Evolutionary conservation across 169 alveolate species (phyloP).

Genomic region (Pseudocohnilembus persalinus): DNA sequence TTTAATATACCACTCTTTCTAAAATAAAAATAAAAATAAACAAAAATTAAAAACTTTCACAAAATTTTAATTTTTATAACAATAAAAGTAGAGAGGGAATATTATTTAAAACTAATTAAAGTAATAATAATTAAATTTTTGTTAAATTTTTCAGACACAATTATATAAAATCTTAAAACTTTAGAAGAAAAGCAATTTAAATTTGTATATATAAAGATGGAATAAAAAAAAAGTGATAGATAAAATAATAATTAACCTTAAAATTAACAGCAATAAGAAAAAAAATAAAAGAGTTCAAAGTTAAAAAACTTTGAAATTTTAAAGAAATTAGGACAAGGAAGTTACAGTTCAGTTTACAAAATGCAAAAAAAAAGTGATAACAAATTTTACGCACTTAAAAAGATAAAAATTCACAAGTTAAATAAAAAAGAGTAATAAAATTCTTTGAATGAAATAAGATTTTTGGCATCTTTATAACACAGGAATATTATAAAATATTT

Average conservation of each 20-base stretch:
- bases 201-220: no score
- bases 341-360: constrained; percentile 49
- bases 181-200: background rate
- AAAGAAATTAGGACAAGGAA: constrained; percentile 36
- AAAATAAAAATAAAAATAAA: no score
- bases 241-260: no score
- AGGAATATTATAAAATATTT: constrained; percentile 52
- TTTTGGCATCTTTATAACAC: constrained; percentile 59
- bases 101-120: no score
- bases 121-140: no score
- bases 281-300: background rate
- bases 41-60: no score
- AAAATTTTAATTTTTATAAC: no score
- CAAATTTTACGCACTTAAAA: constrained; percentile 55
- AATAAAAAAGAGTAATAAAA: constrained; percentile 58
- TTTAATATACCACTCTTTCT: no score
- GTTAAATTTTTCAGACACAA: background rate
- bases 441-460: constrained; percentile 63
- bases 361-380: constrained; percentile 36
- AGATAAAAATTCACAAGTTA: constrained; percentile 49
- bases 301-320: background rate
- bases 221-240: background rate
- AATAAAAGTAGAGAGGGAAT: no score
- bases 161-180: background rate
- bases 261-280: no score